Percentiles rank a stretch among this genome's conserved stretches.
phyloP scores from a whole-genome alignment of 106 monocot species.

The Allium cepa region DNA sequence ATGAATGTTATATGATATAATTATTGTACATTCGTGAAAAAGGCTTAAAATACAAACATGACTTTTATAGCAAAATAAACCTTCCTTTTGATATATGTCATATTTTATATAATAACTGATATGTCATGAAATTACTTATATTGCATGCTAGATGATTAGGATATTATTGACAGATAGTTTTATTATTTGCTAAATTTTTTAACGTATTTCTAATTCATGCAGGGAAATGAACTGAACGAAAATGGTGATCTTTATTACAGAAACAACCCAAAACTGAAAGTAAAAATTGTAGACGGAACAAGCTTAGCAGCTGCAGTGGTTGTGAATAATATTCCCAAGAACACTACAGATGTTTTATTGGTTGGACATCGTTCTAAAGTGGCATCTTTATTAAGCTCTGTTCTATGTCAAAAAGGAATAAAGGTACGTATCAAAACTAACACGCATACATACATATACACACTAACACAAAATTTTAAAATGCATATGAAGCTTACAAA shows the following conservation, averaged over 20 bases:
- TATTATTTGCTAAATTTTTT: too few species aligned
- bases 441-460: background rate
- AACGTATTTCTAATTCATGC: background rate
- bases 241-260: constrained; percentile 24
- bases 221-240: constrained; percentile 35
- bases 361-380: constrained; percentile 26
- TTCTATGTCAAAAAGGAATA: constrained; percentile 20
- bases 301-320: constrained; percentile 44
- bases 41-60: too few species aligned
- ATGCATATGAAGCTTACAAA: background rate
- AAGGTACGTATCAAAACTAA: constrained; percentile 13
- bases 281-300: constrained; percentile 43
- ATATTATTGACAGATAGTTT: too few species aligned
- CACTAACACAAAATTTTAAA: background rate
- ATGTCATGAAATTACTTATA: background rate
- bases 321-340: constrained; percentile 24
- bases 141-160: too few species aligned
- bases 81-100: background rate
- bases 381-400: constrained; percentile 11
- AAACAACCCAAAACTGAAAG: constrained; percentile 24
- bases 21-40: too few species aligned
- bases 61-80: too few species aligned
- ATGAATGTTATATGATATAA: too few species aligned
- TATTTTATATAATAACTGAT: background rate
- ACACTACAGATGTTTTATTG: constrained; percentile 19